Percentiles rank a stretch among this genome's conserved stretches.
Evolutionary conservation across 768 basidiomycete species (phyloP).

Genomic region (Plicaturopsis crispa): DNA sequence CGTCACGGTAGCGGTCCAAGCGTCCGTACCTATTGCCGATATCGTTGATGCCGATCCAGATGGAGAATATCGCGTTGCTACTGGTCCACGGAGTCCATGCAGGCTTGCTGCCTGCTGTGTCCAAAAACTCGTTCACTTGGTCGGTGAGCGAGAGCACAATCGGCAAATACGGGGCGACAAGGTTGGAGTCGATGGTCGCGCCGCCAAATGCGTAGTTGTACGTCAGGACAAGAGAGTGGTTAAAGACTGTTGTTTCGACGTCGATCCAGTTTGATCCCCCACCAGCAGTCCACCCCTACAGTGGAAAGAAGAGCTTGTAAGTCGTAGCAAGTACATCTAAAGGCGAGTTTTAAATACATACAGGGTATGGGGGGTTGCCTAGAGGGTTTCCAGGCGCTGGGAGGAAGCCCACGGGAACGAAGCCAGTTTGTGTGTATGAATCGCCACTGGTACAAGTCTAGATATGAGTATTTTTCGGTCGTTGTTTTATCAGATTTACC

Average conservation of each 20-base stretch:
- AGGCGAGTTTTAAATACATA: slow-evolving; percentile 1
- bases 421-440: slow-evolving; percentile 55
- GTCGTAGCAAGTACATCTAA: too few relatives aligned
- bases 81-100: slow-evolving; percentile 47
- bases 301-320: too few relatives aligned
- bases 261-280: slow-evolving; percentile 59
- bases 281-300: slow-evolving; percentile 38
- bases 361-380: slow-evolving; percentile 46
- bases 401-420: slow-evolving; percentile 28
- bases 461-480: neutral
- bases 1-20: too few relatives aligned
- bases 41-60: slow-evolving; percentile 74
- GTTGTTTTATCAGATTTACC: neutral
- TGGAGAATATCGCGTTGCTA: slow-evolving; percentile 48
- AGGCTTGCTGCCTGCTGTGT: slow-evolving; percentile 37
- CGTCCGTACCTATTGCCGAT: slow-evolving; percentile 56
- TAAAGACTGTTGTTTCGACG: slow-evolving; percentile 40
- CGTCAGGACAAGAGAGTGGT: slow-evolving; percentile 41
- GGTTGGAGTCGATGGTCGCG: slow-evolving; percentile 52
- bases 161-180: slow-evolving; percentile 46
- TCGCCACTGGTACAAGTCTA: slow-evolving; percentile 33
- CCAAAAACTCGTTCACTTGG: slow-evolving; percentile 54
- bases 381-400: slow-evolving; percentile 40
- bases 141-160: slow-evolving; percentile 48
- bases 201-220: slow-evolving; percentile 66